These are phyloP conservation scores for Annona squamosa DNA, from an alignment of 164 flowering plant genomes.

Conservation along the genomic window DNA sequence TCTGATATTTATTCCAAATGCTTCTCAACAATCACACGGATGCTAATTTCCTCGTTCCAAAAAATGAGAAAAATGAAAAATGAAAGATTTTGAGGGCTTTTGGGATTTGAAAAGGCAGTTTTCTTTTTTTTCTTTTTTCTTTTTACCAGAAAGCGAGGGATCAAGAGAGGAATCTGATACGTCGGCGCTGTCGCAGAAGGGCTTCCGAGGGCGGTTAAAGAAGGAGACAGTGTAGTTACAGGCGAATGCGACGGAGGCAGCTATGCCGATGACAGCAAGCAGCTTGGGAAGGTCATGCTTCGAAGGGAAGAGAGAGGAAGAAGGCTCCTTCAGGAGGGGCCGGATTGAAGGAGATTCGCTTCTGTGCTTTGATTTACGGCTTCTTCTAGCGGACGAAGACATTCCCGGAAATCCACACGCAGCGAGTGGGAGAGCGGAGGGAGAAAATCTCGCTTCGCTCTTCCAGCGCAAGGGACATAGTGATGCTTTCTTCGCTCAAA, in stretches of 20 bases:
- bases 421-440: background rate
- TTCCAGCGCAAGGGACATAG: too few species aligned
- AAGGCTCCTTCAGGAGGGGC: conserved; percentile 30
- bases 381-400: conserved; percentile 5
- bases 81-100: background rate
- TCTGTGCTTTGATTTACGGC: conserved; percentile 16
- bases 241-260: conserved; percentile 39
- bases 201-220: conserved; percentile 34
- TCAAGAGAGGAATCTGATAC: background rate
- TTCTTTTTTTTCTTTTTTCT: too few species aligned
- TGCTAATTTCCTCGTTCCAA: too few species aligned
- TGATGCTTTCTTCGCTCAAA: too few species aligned
- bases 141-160: conserved; percentile 23
- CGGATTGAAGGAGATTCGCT: conserved; percentile 17
- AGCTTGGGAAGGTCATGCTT: conserved; percentile 47
- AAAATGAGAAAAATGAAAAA: too few species aligned
- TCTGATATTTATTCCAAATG: too few species aligned
- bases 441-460: too few species aligned
- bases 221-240: conserved; percentile 36
- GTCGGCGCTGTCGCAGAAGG: conserved; percentile 50
- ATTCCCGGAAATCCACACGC: background rate
- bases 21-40: too few species aligned
- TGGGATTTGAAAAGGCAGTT: conserved; percentile 1
- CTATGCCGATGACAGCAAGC: conserved; percentile 44
- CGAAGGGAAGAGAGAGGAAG: conserved; percentile 51